These are phyloP conservation scores for Penicillium sp. DNA, from an alignment of 2,329 filamentous ascomycete species.

Conservation along the genomic window DNA sequence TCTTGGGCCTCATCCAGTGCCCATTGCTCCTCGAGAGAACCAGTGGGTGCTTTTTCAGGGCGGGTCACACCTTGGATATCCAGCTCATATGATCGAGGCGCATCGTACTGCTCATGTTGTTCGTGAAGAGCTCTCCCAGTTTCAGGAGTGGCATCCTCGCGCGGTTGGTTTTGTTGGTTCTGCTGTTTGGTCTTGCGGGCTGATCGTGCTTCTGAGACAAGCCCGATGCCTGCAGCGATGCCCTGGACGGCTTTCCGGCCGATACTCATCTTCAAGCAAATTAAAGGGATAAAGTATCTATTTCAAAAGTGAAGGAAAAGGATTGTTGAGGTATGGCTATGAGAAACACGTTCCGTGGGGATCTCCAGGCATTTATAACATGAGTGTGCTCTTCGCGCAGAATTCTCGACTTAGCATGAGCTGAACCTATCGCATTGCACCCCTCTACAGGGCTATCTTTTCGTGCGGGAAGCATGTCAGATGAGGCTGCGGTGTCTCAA, in stretches of 20 bases:
- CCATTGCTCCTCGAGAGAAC: slow-evolving; percentile 22
- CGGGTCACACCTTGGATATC: neutral
- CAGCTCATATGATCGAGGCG: neutral
- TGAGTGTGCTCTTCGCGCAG: neutral
- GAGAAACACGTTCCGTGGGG: neutral
- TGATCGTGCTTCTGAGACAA: slow-evolving; percentile 26
- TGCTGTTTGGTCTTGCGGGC: slow-evolving; percentile 23
- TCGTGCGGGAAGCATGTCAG: neutral
- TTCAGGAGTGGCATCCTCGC: neutral
- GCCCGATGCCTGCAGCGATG: slow-evolving; percentile 30
- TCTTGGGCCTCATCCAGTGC: slow-evolving; percentile 29
- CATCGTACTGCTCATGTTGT: neutral
- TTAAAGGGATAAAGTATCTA: neutral
- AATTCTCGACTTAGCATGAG: neutral
- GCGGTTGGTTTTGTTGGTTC: neutral
- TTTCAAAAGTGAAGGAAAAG: neutral
- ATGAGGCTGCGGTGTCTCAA: neutral
- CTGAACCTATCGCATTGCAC: neutral
- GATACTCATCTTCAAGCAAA: neutral
- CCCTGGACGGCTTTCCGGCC: slow-evolving; percentile 18
- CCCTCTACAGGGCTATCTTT: no score
- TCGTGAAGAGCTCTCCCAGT: neutral
- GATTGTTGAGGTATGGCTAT: neutral
- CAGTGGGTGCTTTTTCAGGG: neutral
- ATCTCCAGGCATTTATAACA: neutral